These are phyloP conservation scores for Elsinoe perseae DNA, from an alignment of 2,329 filamentous ascomycete species.

Conservation along the genomic window DNA sequence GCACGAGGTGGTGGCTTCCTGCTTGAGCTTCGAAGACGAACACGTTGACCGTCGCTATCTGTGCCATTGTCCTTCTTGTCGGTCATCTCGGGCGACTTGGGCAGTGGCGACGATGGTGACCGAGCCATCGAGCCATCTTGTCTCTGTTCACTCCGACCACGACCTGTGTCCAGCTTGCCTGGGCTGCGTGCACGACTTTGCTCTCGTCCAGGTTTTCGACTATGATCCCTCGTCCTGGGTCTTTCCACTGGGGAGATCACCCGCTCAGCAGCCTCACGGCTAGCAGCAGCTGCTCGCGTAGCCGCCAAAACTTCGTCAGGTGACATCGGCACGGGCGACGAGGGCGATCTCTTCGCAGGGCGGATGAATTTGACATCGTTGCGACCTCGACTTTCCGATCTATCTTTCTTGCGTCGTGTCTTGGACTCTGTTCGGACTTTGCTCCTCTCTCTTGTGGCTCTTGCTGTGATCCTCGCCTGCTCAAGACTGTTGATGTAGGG, in stretches of 20 bases:
- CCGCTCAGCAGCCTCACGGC: slow-evolving; percentile 16
- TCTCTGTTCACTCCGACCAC: slow-evolving; percentile 58
- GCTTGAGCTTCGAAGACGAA: slow-evolving; percentile 46
- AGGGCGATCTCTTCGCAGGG: slow-evolving; percentile 76
- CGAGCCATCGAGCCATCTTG: slow-evolving; percentile 50
- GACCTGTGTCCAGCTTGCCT: slow-evolving; percentile 24
- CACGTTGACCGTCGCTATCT: slow-evolving; percentile 34
- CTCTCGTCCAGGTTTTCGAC: slow-evolving; percentile 9
- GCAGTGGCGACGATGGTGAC: slow-evolving; percentile 75
- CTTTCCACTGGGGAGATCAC: slow-evolving; percentile 22
- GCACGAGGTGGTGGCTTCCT: slow-evolving; percentile 36
- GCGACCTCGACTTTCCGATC: slow-evolving; percentile 64
- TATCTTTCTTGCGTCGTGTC: slow-evolving; percentile 40
- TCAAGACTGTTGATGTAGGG: slow-evolving; percentile 84
- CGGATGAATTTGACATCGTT: slow-evolving; percentile 59
- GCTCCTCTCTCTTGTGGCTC: slow-evolving; percentile 36
- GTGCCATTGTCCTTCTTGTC: slow-evolving; percentile 57
- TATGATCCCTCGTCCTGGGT: slow-evolving; percentile 22
- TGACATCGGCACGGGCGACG: slow-evolving; percentile 89
- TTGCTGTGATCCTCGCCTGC: slow-evolving; percentile 58
- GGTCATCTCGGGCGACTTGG: slow-evolving; percentile 56
- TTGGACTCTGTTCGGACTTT: slow-evolving; percentile 37
- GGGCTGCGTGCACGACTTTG: slow-evolving; percentile 5
- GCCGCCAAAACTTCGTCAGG: slow-evolving; percentile 58
- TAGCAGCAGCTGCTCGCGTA: slow-evolving; percentile 15